phyloP scores from a whole-genome alignment of 2,329 filamentous ascomycete species.

The Fusarium miscanthi region DNA sequence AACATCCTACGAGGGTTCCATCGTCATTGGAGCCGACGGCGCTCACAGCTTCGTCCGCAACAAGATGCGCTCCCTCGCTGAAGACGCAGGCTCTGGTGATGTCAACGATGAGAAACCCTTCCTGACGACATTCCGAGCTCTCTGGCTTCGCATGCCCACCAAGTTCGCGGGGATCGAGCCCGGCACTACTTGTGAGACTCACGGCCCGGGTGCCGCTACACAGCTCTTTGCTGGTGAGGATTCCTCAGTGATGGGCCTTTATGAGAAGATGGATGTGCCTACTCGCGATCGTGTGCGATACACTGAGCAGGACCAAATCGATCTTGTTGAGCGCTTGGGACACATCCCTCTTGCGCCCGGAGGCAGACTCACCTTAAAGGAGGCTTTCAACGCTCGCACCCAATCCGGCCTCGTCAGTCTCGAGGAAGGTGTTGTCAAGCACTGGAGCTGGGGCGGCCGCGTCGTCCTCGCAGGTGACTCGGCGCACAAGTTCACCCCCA shows the following conservation, averaged over 20 bases:
- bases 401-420: conserved; percentile 48
- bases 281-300: conserved; percentile 27
- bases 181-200: conserved; percentile 48
- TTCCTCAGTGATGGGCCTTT: conserved; percentile 26
- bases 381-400: conserved; percentile 44
- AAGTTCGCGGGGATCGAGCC: conserved; percentile 11
- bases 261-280: conserved; percentile 33
- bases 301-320: conserved; percentile 27
- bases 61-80: conserved; percentile 45
- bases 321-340: conserved; percentile 32
- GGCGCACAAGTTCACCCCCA: conserved; percentile 53
- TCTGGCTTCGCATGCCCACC: conserved; percentile 51
- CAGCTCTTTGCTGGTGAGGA: conserved; percentile 36
- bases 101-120: conserved; percentile 48
- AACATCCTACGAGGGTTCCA: conserved; percentile 28
- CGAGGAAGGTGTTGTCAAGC: conserved; percentile 51
- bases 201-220: conserved; percentile 31
- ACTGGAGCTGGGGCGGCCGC: conserved; percentile 51
- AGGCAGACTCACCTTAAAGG: conserved; percentile 43
- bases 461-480: conserved; percentile 53
- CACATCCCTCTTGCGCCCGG: conserved; percentile 30
- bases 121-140: conserved; percentile 46
- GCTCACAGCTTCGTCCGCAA: conserved; percentile 27
- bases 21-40: conserved; percentile 40
- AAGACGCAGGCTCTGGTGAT: conserved; percentile 15